Conservation (phyloP, 1,284 basidiomycete genomes). For the Ustilago nuda region DNA sequence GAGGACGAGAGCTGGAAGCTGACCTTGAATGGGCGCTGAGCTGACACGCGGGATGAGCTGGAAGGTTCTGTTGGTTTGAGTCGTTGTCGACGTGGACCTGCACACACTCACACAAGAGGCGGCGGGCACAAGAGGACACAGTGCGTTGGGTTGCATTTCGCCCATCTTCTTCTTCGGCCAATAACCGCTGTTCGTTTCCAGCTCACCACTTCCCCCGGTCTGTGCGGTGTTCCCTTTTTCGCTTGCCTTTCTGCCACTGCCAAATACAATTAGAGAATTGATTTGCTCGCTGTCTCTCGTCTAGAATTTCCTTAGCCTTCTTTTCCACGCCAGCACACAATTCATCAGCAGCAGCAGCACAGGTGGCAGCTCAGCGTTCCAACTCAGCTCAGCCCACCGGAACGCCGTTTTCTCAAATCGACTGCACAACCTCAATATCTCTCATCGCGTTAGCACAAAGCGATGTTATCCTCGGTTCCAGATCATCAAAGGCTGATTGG, state of each 20-base stretch:
- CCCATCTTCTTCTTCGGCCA: conserved; percentile 10
- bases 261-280: too few relatives aligned
- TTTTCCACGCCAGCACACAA: conserved; percentile 18
- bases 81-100: conserved; percentile 38
- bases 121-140: conserved; percentile 1
- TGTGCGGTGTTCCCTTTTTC: conserved; percentile 16
- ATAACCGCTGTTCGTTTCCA: conserved; percentile 23
- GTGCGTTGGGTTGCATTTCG: background rate
- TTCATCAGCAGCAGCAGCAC: background rate
- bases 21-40: conserved; percentile 3
- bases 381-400: conserved; percentile 7
- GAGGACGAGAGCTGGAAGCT: background rate
- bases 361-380: background rate
- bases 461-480: background rate
- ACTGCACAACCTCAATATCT: background rate
- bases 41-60: conserved; percentile 35
- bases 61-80: conserved; percentile 31
- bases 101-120: background rate
- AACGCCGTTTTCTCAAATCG: background rate
- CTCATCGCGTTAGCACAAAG: too few relatives aligned
- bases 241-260: background rate
- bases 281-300: background rate
- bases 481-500: background rate
- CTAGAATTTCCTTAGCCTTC: conserved; percentile 33
- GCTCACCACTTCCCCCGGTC: conserved; percentile 35